Evolutionary conservation across 768 basidiomycete species (phyloP), one percentile per base, ranked within the genome.

Genomic region (Trametes meyenii): DNA sequence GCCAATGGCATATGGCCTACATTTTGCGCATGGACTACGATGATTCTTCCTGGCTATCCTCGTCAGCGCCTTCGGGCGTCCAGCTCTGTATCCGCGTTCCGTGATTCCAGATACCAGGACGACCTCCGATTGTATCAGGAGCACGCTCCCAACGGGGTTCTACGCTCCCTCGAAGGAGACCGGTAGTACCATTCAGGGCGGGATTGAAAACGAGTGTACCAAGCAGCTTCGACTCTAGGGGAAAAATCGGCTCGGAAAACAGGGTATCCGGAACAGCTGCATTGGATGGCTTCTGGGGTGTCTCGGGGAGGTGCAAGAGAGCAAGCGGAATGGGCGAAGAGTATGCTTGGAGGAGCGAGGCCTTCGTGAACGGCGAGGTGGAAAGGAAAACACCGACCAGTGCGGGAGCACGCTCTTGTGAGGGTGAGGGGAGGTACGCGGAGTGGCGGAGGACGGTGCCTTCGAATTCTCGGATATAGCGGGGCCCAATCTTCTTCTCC

Each of bases 391-490:
- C 73, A 0, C 89, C 92, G n/a, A 94, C 82, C 16, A 82, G 70
- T 1, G 83, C 79, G 38, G 50, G 8, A 12, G 12, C 5, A 13
- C 3, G 6, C 23, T 46, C 62, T 36, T 44, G 21, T 24, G 21
- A 7, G 43, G 29, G 49, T 26, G 60, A 7, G 43, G 29, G 49
- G 24, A 58, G 36, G 39, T 23, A 36, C 10, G 57, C 49, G 11
- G 60, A 64, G 67, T 85, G 80, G 10, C 83, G 81, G 67, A 81
- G 79, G 55, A 89, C 74, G 13, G 95, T 94, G n/a, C 95, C 95
- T 70, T 97, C 95, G 76, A 96, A 80, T 71, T 97, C 95, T 35
- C 95, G 85, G 0, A 97, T 83, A 66, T 88, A 88, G 24, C 86
- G 85, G 2, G 94, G 93, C 3, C 90, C 83, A 39, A 87, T 73